Evolutionary conservation across 73 alveolate genomes (phyloP).

Genomic region (Paramecium sexaurelia): DNA sequence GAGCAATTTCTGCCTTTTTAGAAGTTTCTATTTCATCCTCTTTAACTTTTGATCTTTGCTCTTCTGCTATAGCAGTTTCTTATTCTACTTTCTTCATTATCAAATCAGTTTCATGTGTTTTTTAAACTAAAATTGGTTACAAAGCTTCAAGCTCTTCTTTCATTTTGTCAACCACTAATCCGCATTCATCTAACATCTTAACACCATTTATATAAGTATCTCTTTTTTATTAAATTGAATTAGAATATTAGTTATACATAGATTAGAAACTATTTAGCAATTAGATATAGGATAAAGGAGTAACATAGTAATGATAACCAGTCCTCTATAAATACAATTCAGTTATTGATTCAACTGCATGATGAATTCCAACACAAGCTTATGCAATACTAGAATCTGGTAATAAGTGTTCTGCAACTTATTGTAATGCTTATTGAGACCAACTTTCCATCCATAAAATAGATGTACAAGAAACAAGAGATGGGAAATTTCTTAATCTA

Average conservation of each 20-base stretch:
- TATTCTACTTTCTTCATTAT: conserved; percentile 86
- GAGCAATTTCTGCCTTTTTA: conserved; percentile 86
- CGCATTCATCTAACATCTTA: conserved; percentile 87
- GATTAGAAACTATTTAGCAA: conserved; percentile 78
- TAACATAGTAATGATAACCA: conserved; percentile 68
- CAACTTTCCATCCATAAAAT: conserved; percentile 93
- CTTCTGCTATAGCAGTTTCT: conserved; percentile 90
- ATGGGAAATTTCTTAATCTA: conserved; percentile 89
- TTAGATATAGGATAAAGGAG: conserved; percentile 74
- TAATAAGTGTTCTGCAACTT: conserved; percentile 75
- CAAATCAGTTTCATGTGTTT: conserved; percentile 90
- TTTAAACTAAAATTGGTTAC: conserved; percentile 91
- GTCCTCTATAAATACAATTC: conserved; percentile 61
- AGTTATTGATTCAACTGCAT: conserved; percentile 66
- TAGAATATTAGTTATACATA: conserved; percentile 60
- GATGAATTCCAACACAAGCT: conserved; percentile 89
- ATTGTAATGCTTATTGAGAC: conserved; percentile 91
- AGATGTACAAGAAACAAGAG: conserved; percentile 91
- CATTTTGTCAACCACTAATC: conserved; percentile 87
- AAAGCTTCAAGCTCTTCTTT: conserved; percentile 88
- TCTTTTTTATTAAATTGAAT: conserved; percentile 76
- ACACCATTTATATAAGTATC: conserved; percentile 91
- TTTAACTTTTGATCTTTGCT: conserved; percentile 83
- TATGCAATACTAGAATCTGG: conserved; percentile 72
- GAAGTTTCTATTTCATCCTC: conserved; percentile 91